Conservation (phyloP, 495 filamentous ascomycete genomes). For the Trypethelium eluteriae region DNA sequence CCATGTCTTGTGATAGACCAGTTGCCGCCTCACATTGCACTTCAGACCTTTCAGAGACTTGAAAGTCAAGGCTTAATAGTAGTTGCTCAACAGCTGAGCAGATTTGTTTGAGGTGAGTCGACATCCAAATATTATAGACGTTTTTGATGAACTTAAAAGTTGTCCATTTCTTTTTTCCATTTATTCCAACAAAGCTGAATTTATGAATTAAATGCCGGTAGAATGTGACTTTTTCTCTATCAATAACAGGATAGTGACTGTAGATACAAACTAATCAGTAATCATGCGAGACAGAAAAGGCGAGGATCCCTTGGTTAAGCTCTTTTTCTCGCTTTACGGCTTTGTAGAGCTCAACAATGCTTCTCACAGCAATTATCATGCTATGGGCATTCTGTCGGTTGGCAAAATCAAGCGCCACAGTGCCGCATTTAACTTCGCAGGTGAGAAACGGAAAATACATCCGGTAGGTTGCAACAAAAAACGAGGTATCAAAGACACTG, state of each 20-base stretch:
- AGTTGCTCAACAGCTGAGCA: constrained; percentile 38
- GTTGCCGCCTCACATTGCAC: constrained; percentile 1
- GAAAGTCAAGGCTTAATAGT: constrained; percentile 24
- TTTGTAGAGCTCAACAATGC: constrained; percentile 20
- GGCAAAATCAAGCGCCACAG: constrained; percentile 22
- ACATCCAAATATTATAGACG: constrained; percentile 25
- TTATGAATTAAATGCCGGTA: constrained; percentile 22
- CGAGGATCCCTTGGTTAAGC: constrained; percentile 38
- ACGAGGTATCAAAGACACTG: constrained; percentile 9
- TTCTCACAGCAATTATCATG: constrained; percentile 13
- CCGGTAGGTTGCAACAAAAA: constrained; percentile 21
- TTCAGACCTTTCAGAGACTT: constrained; percentile 20
- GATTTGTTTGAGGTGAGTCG: constrained; percentile 23
- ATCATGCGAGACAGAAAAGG: constrained; percentile 46
- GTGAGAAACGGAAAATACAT: constrained; percentile 28
- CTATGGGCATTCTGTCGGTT: constrained; percentile 27
- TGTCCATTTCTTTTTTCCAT: constrained; percentile 25
- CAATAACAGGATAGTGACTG: constrained; percentile 28
- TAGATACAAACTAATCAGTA: constrained; percentile 33
- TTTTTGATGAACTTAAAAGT: constrained; percentile 27
- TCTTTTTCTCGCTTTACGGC: constrained; percentile 33
- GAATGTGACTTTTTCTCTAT: constrained; percentile 19
- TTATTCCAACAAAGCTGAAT: constrained; percentile 14
- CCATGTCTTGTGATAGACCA: not conserved
- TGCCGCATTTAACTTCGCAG: constrained; percentile 24